Evolutionary conservation across 345 rosid species (phyloP).

Genomic region (Sonneratia alba): DNA sequence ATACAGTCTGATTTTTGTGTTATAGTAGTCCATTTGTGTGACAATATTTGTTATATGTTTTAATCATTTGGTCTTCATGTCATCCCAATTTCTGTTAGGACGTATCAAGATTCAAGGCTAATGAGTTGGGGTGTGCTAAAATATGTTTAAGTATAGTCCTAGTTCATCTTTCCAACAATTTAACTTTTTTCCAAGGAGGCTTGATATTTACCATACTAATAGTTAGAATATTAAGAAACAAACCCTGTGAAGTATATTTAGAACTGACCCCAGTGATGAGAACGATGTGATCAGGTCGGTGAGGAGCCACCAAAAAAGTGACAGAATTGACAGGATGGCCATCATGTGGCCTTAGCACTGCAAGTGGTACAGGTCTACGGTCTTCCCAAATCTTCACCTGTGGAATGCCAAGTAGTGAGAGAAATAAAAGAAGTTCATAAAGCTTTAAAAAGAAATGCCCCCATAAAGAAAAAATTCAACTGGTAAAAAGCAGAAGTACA

Average conservation of each 20-base stretch:
- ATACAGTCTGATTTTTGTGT: background rate
- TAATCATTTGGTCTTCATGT: background rate
- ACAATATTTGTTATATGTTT: background rate
- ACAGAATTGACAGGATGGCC: constrained; percentile 57
- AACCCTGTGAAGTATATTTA: background rate
- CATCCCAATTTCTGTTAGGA: background rate
- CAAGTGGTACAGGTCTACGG: constrained; percentile 46
- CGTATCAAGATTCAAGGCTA: background rate
- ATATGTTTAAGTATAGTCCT: background rate
- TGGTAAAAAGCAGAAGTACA: no score
- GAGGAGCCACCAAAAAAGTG: constrained; percentile 46
- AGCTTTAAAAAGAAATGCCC: background rate
- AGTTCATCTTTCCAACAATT: background rate
- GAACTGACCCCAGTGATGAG: constrained; percentile 59
- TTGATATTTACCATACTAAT: background rate
- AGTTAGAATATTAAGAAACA: background rate
- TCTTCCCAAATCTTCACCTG: constrained; percentile 82
- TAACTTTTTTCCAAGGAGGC: background rate
- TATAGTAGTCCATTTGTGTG: background rate
- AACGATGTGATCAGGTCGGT: constrained; percentile 61
- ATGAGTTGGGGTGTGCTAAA: background rate
- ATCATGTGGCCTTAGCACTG: constrained; percentile 54
- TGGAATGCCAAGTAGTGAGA: background rate
- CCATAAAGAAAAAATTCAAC: background rate
- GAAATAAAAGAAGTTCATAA: constrained; percentile 4